Conservation (phyloP, 768 basidiomycete genomes). For the Suillus alpinus region DNA sequence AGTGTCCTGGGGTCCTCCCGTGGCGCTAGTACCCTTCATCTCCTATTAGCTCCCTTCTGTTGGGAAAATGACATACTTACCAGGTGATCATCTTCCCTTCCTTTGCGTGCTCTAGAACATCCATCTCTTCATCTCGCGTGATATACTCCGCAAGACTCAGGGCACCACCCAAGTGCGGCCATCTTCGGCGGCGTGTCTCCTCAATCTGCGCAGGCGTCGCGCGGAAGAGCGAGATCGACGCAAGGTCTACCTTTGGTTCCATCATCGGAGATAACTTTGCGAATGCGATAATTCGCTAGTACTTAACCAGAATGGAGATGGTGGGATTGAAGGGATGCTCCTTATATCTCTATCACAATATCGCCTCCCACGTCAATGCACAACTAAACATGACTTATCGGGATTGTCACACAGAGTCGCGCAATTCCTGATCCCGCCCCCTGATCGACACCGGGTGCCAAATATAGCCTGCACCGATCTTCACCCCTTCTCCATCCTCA, state of each 20-base stretch:
- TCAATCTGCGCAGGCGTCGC: slow-evolving; percentile 47
- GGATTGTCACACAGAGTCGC: background rate
- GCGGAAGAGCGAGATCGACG: slow-evolving; percentile 40
- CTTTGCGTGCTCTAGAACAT: slow-evolving; percentile 40
- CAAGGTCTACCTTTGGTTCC: slow-evolving; percentile 11
- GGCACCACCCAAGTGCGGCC: slow-evolving; percentile 42
- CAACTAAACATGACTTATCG: background rate
- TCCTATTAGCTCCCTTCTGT: background rate
- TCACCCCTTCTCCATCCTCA: background rate
- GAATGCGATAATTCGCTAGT: background rate
- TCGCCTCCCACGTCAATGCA: background rate
- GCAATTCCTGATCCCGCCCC: background rate
- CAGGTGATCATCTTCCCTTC: slow-evolving; percentile 50
- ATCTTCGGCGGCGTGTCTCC: slow-evolving; percentile 39
- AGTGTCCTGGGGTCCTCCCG: slow-evolving; percentile 42
- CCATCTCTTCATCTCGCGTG: slow-evolving; percentile 37
- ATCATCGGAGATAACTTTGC: background rate
- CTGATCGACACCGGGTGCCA: background rate
- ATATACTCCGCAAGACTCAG: slow-evolving; percentile 46
- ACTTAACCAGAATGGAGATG: background rate
- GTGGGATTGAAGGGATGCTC: background rate
- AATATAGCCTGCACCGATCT: background rate
- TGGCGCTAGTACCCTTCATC: slow-evolving; percentile 54
- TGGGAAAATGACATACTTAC: slow-evolving; percentile 26
- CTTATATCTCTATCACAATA: background rate